Base-by-base conservation (phyloP, 306 rosid genomes). In the Fragaria iinumae region DNA sequence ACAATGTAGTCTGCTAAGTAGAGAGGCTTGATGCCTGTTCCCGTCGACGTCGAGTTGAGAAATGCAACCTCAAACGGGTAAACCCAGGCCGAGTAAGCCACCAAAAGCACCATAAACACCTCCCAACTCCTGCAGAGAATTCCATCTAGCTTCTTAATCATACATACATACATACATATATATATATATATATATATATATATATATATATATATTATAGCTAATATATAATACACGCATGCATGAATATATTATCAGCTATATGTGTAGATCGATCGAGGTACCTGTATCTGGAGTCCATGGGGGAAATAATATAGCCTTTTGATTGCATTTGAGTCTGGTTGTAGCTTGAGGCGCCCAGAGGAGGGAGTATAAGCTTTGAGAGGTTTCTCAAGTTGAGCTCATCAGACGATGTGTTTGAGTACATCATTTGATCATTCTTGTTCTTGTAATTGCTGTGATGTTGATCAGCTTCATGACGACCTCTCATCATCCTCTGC, bases 211-310 rank as follows among this genome's bases (percentile, higher is more conserved):
- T 29, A 29, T 29, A 29, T 2, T 32, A 32, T 32, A 0, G 34
- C 34, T 29, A 2, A 3, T 32, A 32, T 32, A 32, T 32, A 32
- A 32, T 32, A 39, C 0, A 39, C 7, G 44, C 10, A 41, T 6
- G 44, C 44, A 41, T 41, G 44, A 41, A 41, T 41, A 41, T 41
- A 8, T 41, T 41, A 41, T 41, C 10, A 41, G 44, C 44, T 41
- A 41, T 6, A 1, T 41, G 1, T 6, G 9, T 41, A 41, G 44
- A 7, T 41, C 6, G 8, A 41, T 41, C 8, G 10, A 7, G 6
- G 43, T 84, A 89, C 98, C 97, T 92, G 87, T 92, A 95, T 92
- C 80, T 95, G 3, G 97, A 89, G 78, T 89, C 87, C 96, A 89
- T 76, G 36, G 98, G 97, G 4, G 91, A 90, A 70, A 95, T 77